These are phyloP conservation scores for Cicer cuneatum DNA, from an alignment of 306 rosid species.

Conservation along the genomic window DNA sequence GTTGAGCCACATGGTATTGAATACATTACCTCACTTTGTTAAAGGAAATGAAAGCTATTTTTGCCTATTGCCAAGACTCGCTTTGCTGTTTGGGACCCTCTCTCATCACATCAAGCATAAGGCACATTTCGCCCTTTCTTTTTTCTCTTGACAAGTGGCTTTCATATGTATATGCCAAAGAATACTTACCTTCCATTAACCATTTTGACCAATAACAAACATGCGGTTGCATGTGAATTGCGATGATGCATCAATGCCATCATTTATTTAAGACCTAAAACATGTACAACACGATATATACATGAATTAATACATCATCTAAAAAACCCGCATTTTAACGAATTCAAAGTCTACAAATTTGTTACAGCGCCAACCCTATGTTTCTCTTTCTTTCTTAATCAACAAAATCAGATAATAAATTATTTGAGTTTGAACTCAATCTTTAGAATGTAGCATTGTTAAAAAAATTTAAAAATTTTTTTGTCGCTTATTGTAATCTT, in stretches of 20 bases:
- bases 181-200: slow-evolving; percentile 22
- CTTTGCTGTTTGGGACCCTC: slow-evolving; percentile 52
- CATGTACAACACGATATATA: slow-evolving; percentile 43
- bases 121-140: slow-evolving; percentile 35
- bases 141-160: slow-evolving; percentile 38
- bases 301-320: no score
- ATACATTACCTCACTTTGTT: slow-evolving; percentile 16
- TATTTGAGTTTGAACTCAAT: no score
- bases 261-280: slow-evolving; percentile 26
- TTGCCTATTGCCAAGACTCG: slow-evolving; percentile 38
- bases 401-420: no score
- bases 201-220: slow-evolving; percentile 39
- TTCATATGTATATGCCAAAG: slow-evolving; percentile 6
- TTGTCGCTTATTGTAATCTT: no score
- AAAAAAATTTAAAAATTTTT: no score
- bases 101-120: slow-evolving; percentile 23
- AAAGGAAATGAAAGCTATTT: slow-evolving; percentile 1
- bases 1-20: slow-evolving; percentile 45
- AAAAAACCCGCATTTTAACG: slow-evolving; percentile 7
- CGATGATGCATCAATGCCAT: slow-evolving; percentile 31
- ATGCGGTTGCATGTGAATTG: slow-evolving; percentile 41
- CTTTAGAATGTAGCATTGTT: no score
- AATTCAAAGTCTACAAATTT: slow-evolving; percentile 24
- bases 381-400: slow-evolving; percentile 10
- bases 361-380: neutral